phyloP scores from a whole-genome alignment of 1,139 yeast species.

The Yarrowia galli region DNA sequence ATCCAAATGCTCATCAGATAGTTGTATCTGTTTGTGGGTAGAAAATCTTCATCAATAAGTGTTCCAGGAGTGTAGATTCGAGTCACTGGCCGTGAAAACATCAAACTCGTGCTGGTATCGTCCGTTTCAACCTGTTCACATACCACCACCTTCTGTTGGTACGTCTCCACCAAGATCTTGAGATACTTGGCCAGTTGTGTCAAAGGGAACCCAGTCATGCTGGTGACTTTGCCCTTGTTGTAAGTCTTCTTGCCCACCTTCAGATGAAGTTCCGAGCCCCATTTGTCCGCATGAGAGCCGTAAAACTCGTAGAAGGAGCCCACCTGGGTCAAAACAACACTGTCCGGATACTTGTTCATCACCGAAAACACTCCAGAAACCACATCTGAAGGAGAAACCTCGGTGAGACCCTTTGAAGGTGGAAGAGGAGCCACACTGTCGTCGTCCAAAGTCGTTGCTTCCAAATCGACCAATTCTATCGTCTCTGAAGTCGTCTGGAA shows the following conservation, averaged over 20 bases:
- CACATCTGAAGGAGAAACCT: neutral
- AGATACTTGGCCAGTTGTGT: conserved; percentile 75
- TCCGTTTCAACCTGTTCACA: conserved; percentile 64
- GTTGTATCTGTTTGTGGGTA: conserved; percentile 75
- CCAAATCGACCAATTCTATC: neutral
- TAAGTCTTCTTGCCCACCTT: conserved; percentile 57
- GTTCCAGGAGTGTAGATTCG: conserved; percentile 94
- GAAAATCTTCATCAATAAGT: conserved; percentile 81
- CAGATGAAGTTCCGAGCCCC: conserved; percentile 74
- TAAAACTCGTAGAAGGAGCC: conserved; percentile 88
- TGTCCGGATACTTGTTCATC: conserved; percentile 63
- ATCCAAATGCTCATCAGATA: conserved; percentile 65
- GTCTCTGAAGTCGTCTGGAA: conserved; percentile 13
- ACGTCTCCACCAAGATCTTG: conserved; percentile 68
- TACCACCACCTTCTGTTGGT: conserved; percentile 75
- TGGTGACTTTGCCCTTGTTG: conserved; percentile 55
- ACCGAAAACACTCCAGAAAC: conserved; percentile 24
- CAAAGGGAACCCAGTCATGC: conserved; percentile 93
- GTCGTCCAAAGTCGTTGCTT: neutral
- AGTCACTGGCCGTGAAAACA: conserved; percentile 63
- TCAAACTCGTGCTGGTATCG: conserved; percentile 51
- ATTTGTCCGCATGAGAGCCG: conserved; percentile 81
- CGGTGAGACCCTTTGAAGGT: conserved; percentile 6
- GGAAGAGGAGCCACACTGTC: neutral
- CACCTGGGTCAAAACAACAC: conserved; percentile 85